Conservation (phyloP, 495 filamentous ascomycete species). For the Aspergillus cristatus region DNA sequence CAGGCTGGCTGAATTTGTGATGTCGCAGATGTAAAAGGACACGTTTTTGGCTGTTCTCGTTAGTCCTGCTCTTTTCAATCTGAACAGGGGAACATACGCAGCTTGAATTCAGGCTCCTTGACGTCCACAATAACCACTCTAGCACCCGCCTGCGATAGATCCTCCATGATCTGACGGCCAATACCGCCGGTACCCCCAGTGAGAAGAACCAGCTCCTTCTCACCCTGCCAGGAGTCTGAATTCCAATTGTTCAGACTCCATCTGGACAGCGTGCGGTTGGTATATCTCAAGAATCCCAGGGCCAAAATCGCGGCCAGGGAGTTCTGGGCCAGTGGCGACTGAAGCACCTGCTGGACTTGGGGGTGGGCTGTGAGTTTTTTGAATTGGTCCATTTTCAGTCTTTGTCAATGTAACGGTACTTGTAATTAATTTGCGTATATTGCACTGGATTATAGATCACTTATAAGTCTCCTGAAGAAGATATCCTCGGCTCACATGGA, state of each 20-base stretch:
- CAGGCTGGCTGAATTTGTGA: conserved; percentile 40
- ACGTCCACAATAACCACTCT: conserved; percentile 46
- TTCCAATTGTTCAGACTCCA: conserved; percentile 43
- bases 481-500: conserved; percentile 4
- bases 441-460: too few relatives aligned
- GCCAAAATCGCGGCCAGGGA: conserved; percentile 18
- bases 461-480: too few relatives aligned
- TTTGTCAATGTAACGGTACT: too few relatives aligned
- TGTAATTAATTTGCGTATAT: too few relatives aligned
- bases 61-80: neutral
- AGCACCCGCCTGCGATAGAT: conserved; percentile 36
- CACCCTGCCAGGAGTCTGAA: conserved; percentile 30
- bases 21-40: conserved; percentile 42
- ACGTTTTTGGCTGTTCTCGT: conserved; percentile 25
- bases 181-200: conserved; percentile 53
- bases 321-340: conserved; percentile 23
- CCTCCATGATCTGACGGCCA: conserved; percentile 39
- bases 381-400: too few relatives aligned
- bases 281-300: conserved; percentile 28
- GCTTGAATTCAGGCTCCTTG: conserved; percentile 21
- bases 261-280: conserved; percentile 32
- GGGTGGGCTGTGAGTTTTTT: conserved; percentile 10
- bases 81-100: conserved; percentile 12
- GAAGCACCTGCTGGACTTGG: conserved; percentile 18
- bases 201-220: conserved; percentile 46